Evolutionary conservation across 352 stramenopile species (phyloP).

Genomic region (Phytopythium helicoides): DNA sequence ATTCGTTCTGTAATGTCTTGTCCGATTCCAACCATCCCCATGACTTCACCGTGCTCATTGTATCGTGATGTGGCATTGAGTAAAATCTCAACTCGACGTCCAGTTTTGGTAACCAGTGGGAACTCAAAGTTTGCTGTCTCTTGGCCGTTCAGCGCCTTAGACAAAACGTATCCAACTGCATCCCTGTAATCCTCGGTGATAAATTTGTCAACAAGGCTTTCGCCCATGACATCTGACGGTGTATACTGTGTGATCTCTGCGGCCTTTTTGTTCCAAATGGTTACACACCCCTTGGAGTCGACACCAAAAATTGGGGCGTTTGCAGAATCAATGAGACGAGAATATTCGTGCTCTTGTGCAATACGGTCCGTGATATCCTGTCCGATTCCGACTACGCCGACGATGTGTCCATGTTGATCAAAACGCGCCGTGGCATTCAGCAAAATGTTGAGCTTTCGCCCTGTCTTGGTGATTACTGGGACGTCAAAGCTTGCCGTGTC

Average conservation of each 20-base stretch:
- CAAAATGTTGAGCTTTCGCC: slow-evolving; percentile 22
- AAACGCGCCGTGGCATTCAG: no score
- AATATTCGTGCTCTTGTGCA: no score
- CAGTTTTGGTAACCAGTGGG: slow-evolving; percentile 62
- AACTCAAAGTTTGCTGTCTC: slow-evolving; percentile 71
- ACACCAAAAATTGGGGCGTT: slow-evolving; percentile 90
- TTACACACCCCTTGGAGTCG: slow-evolving; percentile 39
- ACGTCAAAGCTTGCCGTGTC: slow-evolving; percentile 62
- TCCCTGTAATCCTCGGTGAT: slow-evolving; percentile 58
- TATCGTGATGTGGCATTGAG: slow-evolving; percentile 74
- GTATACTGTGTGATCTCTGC: slow-evolving; percentile 70
- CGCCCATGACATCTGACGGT: slow-evolving; percentile 52
- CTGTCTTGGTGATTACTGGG: slow-evolving; percentile 46
- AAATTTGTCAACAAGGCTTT: slow-evolving; percentile 59
- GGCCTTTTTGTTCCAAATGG: slow-evolving; percentile 83
- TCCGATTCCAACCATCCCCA: slow-evolving; percentile 85
- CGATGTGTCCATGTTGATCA: no score
- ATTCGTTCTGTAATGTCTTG: slow-evolving; percentile 84
- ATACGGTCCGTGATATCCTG: no score
- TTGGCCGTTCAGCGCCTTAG: slow-evolving; percentile 22
- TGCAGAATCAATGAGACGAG: no score
- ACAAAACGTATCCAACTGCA: slow-evolving; percentile 39
- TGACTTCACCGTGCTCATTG: slow-evolving; percentile 71
- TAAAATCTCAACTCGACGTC: slow-evolving; percentile 66
- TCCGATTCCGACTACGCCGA: no score